Evolutionary conservation across 805 yeast species (phyloP), one percentile per base, ranked within the genome.

Genomic region (Lachancea waltii): DNA sequence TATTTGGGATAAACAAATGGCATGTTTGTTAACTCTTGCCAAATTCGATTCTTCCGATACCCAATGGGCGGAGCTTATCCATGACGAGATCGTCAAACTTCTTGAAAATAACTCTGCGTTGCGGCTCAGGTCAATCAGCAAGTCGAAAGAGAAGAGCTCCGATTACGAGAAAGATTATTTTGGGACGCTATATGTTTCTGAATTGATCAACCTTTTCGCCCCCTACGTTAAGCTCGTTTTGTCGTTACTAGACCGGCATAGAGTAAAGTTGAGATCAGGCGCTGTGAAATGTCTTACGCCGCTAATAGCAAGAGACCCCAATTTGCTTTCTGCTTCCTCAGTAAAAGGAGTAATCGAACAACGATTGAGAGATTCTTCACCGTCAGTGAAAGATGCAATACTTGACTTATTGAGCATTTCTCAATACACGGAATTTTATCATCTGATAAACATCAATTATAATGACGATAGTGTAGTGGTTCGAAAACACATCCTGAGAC

Each of bases 341-440:
- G 70, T 85, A 5, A 77, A 70, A 45, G 60, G 60, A 2, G 67
- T 82, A 0, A 64, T 86, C 2, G 62, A 75, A 1, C 63, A 57
- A 7, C 62, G 77, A 32, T 59, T 86, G 26, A 58, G 53, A 4
- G 90, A 82, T 44, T 51, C 70, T 0, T 82, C 86, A 2, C 77
- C 94, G 0, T 70, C 79, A 27, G 90, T 85, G 0, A 69, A 86
- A 41, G 87, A 81, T 49, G 85, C 94, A 0, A 80, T 80, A 2
- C 62, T 86, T 20, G 92, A 84, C 30, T 65, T 86, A 27, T 49
- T 60, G 2, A 63, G 73, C 15, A 66, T 67, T 2, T 45, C 55
- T 6, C 46, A 58, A 1, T 46, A 48, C 17, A n/a, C 51, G 6
- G 69, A 68, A 19, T 79, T 73, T 45, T 75, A 75, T 50, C 60